Evolutionary conservation across 2,329 filamentous ascomycete species (phyloP).

Genomic region (Xylariaceae sp.): DNA sequence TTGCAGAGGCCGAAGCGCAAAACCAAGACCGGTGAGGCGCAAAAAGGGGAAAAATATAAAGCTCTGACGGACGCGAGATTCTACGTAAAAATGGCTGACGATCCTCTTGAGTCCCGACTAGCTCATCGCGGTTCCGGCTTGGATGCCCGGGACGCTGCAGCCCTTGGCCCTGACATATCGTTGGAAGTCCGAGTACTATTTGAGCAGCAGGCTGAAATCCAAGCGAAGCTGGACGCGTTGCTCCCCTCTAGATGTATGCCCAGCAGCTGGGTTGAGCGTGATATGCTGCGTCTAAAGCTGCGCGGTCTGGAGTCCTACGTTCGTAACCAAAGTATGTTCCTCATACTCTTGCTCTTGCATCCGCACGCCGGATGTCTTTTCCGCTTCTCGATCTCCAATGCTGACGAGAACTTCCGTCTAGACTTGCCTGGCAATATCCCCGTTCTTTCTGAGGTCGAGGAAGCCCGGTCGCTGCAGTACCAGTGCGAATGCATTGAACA

Average conservation of each 20-base stretch:
- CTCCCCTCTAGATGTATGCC: conserved; percentile 44
- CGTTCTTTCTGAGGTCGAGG: conserved; percentile 50
- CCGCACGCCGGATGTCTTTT: not conserved
- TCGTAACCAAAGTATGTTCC: conserved; percentile 45
- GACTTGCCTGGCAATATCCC: conserved; percentile 39
- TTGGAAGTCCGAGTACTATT: conserved; percentile 44
- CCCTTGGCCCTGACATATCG: conserved; percentile 34
- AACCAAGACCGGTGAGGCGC: conserved; percentile 1
- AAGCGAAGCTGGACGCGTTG: conserved; percentile 45
- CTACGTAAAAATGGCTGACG: conserved; percentile 27
- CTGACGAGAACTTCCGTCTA: conserved; percentile 26
- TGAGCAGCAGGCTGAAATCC: conserved; percentile 50
- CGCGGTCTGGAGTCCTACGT: conserved; percentile 45
- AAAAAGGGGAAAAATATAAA: not conserved
- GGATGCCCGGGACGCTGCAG: conserved; percentile 29
- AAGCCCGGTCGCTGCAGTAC: conserved; percentile 53
- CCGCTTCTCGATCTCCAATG: not conserved
- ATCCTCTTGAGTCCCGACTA: conserved; percentile 31
- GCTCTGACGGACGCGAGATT: not conserved
- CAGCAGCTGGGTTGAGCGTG: conserved; percentile 45
- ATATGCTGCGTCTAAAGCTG: conserved; percentile 53
- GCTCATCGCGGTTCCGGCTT: conserved; percentile 32
- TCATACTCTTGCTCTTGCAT: conserved; percentile 2
- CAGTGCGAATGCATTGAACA: conserved; percentile 54
- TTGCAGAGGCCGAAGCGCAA: conserved; percentile 12